Conservation (phyloP, 805 yeast species). For the Wickerhamomyces alni region DNA sequence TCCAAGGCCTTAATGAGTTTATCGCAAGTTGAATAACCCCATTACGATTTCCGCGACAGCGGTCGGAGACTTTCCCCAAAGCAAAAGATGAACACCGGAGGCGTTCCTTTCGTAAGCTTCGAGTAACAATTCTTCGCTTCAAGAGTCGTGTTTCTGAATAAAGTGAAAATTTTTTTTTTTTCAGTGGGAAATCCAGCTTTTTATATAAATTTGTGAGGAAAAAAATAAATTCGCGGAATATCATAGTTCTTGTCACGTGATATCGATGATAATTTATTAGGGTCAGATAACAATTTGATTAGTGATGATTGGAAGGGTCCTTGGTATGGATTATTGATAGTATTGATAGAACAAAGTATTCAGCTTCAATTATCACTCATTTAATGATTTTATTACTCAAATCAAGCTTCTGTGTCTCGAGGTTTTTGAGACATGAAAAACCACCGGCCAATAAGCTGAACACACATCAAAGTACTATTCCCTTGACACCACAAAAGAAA, state of each 20-base stretch:
- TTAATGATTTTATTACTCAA: too few species aligned
- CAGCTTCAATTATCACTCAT: too few species aligned
- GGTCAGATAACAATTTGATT: background rate
- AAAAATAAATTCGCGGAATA: too few species aligned
- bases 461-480: too few species aligned
- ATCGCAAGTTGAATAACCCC: constrained; percentile 34
- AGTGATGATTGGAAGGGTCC: too few species aligned
- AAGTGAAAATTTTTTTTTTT: constrained; percentile 2
- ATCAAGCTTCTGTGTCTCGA: too few species aligned
- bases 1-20: constrained; percentile 26
- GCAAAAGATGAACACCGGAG: constrained; percentile 29
- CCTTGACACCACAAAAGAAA: too few species aligned
- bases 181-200: background rate
- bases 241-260: constrained; percentile 1
- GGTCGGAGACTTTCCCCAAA: constrained; percentile 93
- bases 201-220: too few species aligned
- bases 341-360: too few species aligned
- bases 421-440: too few species aligned
- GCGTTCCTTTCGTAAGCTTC: constrained; percentile 56
- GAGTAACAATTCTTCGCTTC: constrained; percentile 69
- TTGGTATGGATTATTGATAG: background rate
- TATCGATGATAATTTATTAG: background rate
- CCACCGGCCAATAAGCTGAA: too few species aligned
- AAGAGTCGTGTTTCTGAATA: constrained; percentile 40
- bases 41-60: constrained; percentile 56